Conservation (phyloP, 768 basidiomycete genomes). For the Cyclocybe cylindracea region DNA sequence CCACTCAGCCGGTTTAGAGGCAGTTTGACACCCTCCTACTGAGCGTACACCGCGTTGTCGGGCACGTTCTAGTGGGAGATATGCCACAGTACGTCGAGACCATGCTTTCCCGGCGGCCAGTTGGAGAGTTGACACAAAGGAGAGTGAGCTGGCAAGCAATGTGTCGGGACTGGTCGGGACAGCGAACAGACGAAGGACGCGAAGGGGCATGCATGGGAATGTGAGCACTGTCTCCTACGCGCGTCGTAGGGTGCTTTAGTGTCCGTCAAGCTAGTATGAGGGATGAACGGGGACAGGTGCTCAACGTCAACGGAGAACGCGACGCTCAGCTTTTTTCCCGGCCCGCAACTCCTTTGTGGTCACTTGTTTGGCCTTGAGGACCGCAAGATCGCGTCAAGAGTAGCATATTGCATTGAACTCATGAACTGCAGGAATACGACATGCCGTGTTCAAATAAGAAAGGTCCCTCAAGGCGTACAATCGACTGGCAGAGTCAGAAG, state of each 20-base stretch:
- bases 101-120: conserved; percentile 54
- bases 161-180: conserved; percentile 16
- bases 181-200: conserved; percentile 37
- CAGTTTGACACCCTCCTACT: conserved; percentile 4
- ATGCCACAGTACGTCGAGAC: conserved; percentile 23
- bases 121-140: conserved; percentile 44
- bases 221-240: conserved; percentile 2
- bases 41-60: conserved; percentile 6
- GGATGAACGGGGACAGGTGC: not conserved
- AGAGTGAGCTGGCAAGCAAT: conserved; percentile 18
- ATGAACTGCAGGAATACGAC: too few species aligned
- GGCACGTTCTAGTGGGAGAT: conserved; percentile 5
- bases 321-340: conserved; percentile 3
- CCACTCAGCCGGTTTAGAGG: conserved; percentile 6
- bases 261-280: not conserved
- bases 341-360: conserved; percentile 2
- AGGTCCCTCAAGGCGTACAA: too few species aligned
- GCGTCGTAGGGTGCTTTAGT: conserved; percentile 5
- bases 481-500: too few species aligned
- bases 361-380: conserved; percentile 10
- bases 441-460: too few species aligned
- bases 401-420: too few species aligned
- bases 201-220: conserved; percentile 53
- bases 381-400: not conserved
- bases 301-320: not conserved